Evolutionary conservation across 441 rosid species (phyloP).

Genomic region (Arabidopsis lyrata): DNA sequence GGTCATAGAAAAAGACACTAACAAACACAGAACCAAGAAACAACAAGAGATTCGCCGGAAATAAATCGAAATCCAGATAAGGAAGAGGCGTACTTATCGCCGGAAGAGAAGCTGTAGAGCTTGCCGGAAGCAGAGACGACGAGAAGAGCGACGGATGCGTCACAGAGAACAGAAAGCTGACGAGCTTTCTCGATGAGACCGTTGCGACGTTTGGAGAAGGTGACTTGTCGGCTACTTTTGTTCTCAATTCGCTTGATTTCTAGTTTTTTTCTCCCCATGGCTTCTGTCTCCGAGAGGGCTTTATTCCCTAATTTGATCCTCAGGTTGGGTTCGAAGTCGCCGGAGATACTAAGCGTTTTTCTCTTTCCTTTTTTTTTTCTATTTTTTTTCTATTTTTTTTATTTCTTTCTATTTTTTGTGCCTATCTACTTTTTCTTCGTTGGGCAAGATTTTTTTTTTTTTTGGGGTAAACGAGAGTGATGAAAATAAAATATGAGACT

Average conservation of each 20-base stretch:
- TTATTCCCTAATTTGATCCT: conserved; percentile 36
- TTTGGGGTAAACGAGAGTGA: conserved; percentile 21
- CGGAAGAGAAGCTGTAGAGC: conserved; percentile 52
- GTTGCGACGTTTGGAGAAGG: conserved; percentile 60
- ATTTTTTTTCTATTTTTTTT: conserved; percentile 22
- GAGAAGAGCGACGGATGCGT: conserved; percentile 64
- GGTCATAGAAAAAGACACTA: conserved; percentile 20
- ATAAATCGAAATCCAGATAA: neutral
- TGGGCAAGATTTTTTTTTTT: conserved; percentile 9
- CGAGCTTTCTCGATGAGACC: conserved; percentile 48
- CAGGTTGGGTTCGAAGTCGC: conserved; percentile 26
- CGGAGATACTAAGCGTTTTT: conserved; percentile 38
- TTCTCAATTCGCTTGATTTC: conserved; percentile 64
- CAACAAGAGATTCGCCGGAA: conserved; percentile 29
- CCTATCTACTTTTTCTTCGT: conserved; percentile 14
- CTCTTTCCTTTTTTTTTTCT: neutral
- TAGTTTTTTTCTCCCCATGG: conserved; percentile 64
- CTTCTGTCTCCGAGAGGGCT: conserved; percentile 6
- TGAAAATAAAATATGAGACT: neutral
- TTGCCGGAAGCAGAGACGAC: conserved; percentile 78
- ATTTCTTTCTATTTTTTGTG: conserved; percentile 35
- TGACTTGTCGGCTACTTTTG: conserved; percentile 60
- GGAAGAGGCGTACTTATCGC: conserved; percentile 36
- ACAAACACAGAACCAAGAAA: conserved; percentile 18
- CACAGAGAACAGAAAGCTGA: conserved; percentile 45